These are phyloP conservation scores for Cerioporus squamosus DNA, from an alignment of 1,284 basidiomycete genomes.

Conservation along the genomic window DNA sequence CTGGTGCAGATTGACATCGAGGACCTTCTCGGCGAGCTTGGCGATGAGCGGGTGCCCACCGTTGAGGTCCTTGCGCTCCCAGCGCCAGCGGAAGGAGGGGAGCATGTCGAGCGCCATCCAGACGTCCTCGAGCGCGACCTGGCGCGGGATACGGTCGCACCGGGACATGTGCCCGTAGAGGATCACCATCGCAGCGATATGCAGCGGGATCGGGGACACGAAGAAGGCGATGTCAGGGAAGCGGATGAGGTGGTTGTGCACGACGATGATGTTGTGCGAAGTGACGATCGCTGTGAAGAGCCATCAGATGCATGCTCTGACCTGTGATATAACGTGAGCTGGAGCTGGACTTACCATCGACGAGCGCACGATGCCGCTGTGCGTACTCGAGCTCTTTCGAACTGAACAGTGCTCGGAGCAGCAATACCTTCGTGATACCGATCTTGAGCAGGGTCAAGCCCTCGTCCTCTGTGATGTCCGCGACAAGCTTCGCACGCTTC, in stretches of 20 bases:
- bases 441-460: slow-evolving; percentile 81
- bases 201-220: slow-evolving; percentile 81
- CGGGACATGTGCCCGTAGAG: slow-evolving; percentile 82
- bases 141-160: slow-evolving; percentile 63
- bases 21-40: slow-evolving; percentile 76
- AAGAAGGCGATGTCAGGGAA: slow-evolving; percentile 86
- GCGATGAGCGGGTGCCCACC: slow-evolving; percentile 82
- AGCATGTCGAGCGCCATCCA: slow-evolving; percentile 85
- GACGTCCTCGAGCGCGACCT: slow-evolving; percentile 75
- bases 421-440: slow-evolving; percentile 76
- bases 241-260: slow-evolving; percentile 78
- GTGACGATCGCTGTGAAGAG: slow-evolving; percentile 68
- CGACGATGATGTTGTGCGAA: slow-evolving; percentile 81
- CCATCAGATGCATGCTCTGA: slow-evolving; percentile 3
- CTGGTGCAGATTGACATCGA: slow-evolving; percentile 66
- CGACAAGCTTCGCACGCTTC: slow-evolving; percentile 64
- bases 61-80: slow-evolving; percentile 79
- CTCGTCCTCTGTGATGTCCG: slow-evolving; percentile 75
- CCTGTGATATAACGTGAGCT: slow-evolving; percentile 3
- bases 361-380: slow-evolving; percentile 67
- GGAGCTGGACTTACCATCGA: slow-evolving; percentile 60
- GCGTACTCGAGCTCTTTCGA: slow-evolving; percentile 67
- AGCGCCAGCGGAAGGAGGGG: slow-evolving; percentile 84
- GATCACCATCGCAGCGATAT: slow-evolving; percentile 87
- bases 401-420: slow-evolving; percentile 77